These are phyloP conservation scores for Diaporthe amygdali DNA, from an alignment of 2,329 filamentous ascomycete genomes.

Conservation along the genomic window DNA sequence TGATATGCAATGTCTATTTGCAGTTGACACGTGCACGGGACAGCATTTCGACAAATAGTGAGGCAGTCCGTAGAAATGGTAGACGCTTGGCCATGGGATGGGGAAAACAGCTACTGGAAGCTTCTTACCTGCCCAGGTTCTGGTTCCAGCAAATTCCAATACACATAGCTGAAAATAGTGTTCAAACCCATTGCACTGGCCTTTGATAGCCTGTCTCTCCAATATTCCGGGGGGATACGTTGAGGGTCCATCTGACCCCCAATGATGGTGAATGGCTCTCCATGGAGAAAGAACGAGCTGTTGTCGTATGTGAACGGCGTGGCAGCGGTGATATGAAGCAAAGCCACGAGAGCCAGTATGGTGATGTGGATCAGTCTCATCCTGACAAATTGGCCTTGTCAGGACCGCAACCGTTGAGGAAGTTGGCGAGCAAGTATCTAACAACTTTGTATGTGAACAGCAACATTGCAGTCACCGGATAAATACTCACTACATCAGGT, in stretches of 20 bases:
- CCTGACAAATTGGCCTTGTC: not conserved
- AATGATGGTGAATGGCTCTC: constrained; percentile 46
- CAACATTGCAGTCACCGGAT: not conserved
- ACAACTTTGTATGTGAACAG: not conserved
- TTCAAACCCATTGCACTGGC: constrained; percentile 54
- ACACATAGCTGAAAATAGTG: constrained; percentile 56
- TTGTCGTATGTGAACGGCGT: constrained; percentile 44
- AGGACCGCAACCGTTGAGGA: not conserved
- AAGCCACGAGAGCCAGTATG: not conserved
- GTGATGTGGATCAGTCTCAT: not conserved
- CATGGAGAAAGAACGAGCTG: constrained; percentile 45
- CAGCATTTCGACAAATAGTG: not conserved
- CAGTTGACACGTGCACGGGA: not conserved
- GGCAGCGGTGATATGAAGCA: not conserved
- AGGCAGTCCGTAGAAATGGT: not conserved
- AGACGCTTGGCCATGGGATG: not conserved
- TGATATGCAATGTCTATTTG: not conserved
- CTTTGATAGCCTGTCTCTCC: constrained; percentile 49
- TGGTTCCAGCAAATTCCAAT: constrained; percentile 55
- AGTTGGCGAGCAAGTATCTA: not conserved
- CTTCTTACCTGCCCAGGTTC: constrained; percentile 33
- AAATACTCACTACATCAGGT: not conserved
- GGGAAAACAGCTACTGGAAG: not conserved
- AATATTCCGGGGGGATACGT: constrained; percentile 51
- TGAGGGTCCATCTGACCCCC: constrained; percentile 58